These are phyloP conservation scores for Cytidiella melzeri DNA, from an alignment of 768 basidiomycete genomes.

Conservation along the genomic window DNA sequence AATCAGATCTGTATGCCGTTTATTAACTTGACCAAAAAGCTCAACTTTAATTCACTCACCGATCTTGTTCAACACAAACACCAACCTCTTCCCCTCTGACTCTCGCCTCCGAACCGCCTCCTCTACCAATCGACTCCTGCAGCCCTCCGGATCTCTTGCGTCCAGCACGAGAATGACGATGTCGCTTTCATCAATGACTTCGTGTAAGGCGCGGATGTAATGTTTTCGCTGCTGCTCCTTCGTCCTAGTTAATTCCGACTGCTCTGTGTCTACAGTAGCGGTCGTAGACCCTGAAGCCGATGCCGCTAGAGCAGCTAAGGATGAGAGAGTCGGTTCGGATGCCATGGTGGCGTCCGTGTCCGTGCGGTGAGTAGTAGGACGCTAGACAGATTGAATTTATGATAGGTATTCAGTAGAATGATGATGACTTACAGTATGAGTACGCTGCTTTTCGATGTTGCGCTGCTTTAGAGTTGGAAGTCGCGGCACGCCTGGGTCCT, in stretches of 20 bases:
- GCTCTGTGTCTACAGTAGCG: conserved; percentile 9
- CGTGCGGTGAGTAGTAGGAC: conserved; percentile 11
- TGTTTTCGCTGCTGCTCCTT: conserved; percentile 69
- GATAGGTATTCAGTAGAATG: conserved; percentile 1
- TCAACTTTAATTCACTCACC: conserved; percentile 43
- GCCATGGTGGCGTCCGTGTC: conserved; percentile 67
- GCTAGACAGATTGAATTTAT: conserved; percentile 4
- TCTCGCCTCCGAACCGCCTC: conserved; percentile 87
- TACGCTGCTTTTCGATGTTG: conserved; percentile 44
- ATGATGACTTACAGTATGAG: conserved; percentile 17
- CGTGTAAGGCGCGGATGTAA: conserved; percentile 76
- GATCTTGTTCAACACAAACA: conserved; percentile 96
- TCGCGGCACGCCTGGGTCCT: conserved; percentile 85
- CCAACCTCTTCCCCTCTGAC: conserved; percentile 82
- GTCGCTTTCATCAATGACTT: conserved; percentile 91
- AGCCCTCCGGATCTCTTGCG: conserved; percentile 93
- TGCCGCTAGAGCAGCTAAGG: conserved; percentile 37
- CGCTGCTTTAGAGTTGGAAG: conserved; percentile 66
- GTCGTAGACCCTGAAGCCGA: conserved; percentile 27
- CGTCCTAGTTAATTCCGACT: conserved; percentile 35
- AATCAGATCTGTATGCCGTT: conserved; percentile 64
- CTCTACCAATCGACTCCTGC: conserved; percentile 86
- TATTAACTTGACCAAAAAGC: too few relatives aligned
- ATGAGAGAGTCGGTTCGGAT: conserved; percentile 62
- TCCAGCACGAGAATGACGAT: conserved; percentile 88